These are phyloP conservation scores for Falciphora oryzae DNA, from an alignment of 2,329 filamentous ascomycete species.

Conservation along the genomic window DNA sequence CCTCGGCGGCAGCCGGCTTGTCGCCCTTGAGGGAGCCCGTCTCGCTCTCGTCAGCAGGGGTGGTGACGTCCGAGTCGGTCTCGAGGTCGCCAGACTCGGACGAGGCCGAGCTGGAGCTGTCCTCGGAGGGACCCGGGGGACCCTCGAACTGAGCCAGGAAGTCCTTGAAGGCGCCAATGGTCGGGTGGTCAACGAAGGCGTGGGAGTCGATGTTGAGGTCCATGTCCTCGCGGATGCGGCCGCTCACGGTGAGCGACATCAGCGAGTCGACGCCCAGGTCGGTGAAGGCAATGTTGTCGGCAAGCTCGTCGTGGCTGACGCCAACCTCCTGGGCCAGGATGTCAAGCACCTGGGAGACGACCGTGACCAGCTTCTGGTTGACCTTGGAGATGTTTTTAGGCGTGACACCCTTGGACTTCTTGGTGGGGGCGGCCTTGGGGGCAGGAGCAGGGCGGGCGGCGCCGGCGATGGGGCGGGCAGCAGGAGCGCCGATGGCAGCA, in stretches of 20 bases:
- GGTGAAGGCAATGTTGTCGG: slow-evolving; percentile 48
- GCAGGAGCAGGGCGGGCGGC: slow-evolving; percentile 25
- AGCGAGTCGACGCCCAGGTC: slow-evolving; percentile 57
- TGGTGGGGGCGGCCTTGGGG: slow-evolving; percentile 23
- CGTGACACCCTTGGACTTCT: slow-evolving; percentile 38
- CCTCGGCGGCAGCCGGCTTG: slow-evolving; percentile 21
- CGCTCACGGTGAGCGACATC: slow-evolving; percentile 53
- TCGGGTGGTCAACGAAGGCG: slow-evolving; percentile 48
- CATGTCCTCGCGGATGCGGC: slow-evolving; percentile 51
- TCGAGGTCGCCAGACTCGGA: slow-evolving; percentile 41
- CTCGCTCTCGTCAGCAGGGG: slow-evolving; percentile 46
- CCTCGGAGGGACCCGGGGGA: slow-evolving; percentile 18
- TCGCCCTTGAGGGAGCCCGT: slow-evolving; percentile 42
- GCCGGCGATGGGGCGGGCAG: slow-evolving; percentile 28
- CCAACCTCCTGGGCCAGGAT: slow-evolving; percentile 53
- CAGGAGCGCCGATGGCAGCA: slow-evolving; percentile 28
- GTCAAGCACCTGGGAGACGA: slow-evolving; percentile 41
- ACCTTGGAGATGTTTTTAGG: slow-evolving; percentile 40
- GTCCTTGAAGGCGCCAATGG: slow-evolving; percentile 46
- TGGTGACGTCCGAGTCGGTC: slow-evolving; percentile 46
- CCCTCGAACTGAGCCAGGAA: slow-evolving; percentile 35
- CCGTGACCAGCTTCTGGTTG: slow-evolving; percentile 41
- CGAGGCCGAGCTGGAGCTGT: slow-evolving; percentile 31
- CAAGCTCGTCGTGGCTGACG: slow-evolving; percentile 47
- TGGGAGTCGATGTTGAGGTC: slow-evolving; percentile 48